Base-by-base conservation (phyloP, 352 stramenopile genomes). In the Phytophthora uliginosa region DNA sequence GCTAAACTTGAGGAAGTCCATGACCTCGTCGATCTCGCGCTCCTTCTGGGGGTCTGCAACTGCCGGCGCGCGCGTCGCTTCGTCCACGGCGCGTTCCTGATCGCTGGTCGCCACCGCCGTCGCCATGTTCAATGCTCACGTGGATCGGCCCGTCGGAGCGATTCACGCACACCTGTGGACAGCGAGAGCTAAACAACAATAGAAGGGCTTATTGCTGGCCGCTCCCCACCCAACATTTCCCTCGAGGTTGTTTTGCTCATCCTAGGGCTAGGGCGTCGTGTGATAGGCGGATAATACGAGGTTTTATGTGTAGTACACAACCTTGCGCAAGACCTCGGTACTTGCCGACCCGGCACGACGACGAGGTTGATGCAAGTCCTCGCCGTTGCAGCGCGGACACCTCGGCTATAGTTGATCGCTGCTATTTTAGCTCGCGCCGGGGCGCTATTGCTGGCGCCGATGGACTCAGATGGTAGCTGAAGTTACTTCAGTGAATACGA, bases 1-100 rank as follows among this genome's bases (percentile, higher is more conserved):
- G 51, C 87, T 95, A 62, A 93, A 97, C 59, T 83, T 81, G 66
- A 97, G 73, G 65, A 95, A 97, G 53, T 93, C 82, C 90, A 97
- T 97, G 31, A 97, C 83, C 47, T 97, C 90, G 61, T 94, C 90
- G 63, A 97, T 94, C 76, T 96, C 86, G 34, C 81, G 76, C 58
- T 94, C 88, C 58, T 83, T 83, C 58, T 76, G 62, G 7, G 63
- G 63, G 24, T 63, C 10, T 20, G 26, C 4, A 8, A 3, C 20
- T 2, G n/a, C n/a, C 17, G 42, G 34, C 18, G 12, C 24, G 15
- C 12, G 48, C 33, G 34, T 34, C 26, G 55, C 59, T 55, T 59
- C 63, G 20, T 66, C 51, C 42, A 54, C 63, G 4, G 36, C 55
- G 42, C 69, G 20, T 9, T 60, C 48, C 53, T 78, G 54, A 73